These are phyloP conservation scores for Agroathelia rolfsii DNA, from an alignment of 1,284 basidiomycete species.

Conservation along the genomic window DNA sequence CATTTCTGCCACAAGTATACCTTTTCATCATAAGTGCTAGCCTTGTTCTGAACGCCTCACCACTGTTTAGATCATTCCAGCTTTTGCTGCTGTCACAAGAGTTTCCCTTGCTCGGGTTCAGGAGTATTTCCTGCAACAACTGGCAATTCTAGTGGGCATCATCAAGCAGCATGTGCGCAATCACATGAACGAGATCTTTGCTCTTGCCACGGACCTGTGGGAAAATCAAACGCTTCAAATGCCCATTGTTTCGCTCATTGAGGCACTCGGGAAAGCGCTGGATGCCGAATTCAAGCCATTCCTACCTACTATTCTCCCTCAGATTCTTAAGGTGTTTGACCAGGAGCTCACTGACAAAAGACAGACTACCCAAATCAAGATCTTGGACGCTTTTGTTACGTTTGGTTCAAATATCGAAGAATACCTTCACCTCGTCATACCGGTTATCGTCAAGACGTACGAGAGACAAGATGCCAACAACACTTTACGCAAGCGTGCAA, in stretches of 20 bases:
- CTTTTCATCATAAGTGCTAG: not conserved
- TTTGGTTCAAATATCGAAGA: slow-evolving; percentile 98
- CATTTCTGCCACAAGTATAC: slow-evolving; percentile 85
- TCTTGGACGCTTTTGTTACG: slow-evolving; percentile 89
- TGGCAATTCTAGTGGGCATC: slow-evolving; percentile 92
- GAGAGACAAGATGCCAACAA: slow-evolving; percentile 76
- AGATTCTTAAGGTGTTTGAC: slow-evolving; percentile 88
- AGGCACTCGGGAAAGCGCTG: slow-evolving; percentile 89
- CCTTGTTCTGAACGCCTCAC: slow-evolving; percentile 7
- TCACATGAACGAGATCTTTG: slow-evolving; percentile 78
- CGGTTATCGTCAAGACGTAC: slow-evolving; percentile 88
- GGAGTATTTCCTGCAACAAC: slow-evolving; percentile 93
- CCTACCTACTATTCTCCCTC: slow-evolving; percentile 85
- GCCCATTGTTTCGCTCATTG: slow-evolving; percentile 89
- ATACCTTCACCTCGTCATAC: slow-evolving; percentile 94
- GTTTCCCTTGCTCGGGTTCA: slow-evolving; percentile 76
- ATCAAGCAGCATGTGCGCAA: slow-evolving; percentile 98
- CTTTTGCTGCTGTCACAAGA: slow-evolving; percentile 85
- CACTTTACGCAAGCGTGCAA: slow-evolving; percentile 77
- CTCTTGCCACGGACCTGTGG: slow-evolving; percentile 84
- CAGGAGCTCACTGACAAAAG: slow-evolving; percentile 75
- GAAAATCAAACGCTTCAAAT: slow-evolving; percentile 80
- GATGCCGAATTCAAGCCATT: slow-evolving; percentile 99
- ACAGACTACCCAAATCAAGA: slow-evolving; percentile 76
- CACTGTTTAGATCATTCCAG: slow-evolving; percentile 86